These are phyloP conservation scores for Tanacetum coccineum DNA, from an alignment of 129 eudicot genomes.

Conservation along the genomic window DNA sequence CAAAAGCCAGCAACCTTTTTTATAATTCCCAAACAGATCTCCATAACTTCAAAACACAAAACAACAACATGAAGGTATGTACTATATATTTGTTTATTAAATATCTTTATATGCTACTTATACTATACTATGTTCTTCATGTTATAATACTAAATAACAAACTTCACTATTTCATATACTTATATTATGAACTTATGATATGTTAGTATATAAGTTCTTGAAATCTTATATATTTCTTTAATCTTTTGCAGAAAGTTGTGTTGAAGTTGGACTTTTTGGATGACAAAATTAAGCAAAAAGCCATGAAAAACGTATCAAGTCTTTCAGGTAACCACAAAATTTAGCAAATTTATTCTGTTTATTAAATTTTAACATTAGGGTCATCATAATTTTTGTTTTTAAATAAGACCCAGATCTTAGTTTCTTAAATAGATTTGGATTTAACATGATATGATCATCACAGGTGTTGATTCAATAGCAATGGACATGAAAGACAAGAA, in stretches of 20 bases:
- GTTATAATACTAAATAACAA: neutral
- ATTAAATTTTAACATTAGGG: neutral
- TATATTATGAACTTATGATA: no score
- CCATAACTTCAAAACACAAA: conserved; percentile 10
- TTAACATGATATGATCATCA: conserved; percentile 1
- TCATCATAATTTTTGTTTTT: neutral
- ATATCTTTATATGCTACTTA: neutral
- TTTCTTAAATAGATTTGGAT: conserved; percentile 1
- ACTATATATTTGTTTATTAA: no score
- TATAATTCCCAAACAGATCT: conserved; percentile 28
- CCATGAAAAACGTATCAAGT: conserved; percentile 79
- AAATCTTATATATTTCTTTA: neutral
- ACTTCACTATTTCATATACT: no score
- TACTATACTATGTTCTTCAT: neutral
- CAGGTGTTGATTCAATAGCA: conserved; percentile 74
- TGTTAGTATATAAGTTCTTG: neutral
- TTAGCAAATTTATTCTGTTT: no score
- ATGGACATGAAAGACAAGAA: conserved; percentile 79
- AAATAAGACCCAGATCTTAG: conserved; percentile 24
- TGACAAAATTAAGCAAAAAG: conserved; percentile 74
- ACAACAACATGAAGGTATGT: conserved; percentile 30
- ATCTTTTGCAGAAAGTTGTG: conserved; percentile 65
- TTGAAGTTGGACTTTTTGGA: conserved; percentile 67
- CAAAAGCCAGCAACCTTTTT: conserved; percentile 16
- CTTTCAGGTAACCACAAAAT: conserved; percentile 44